These are phyloP conservation scores for Sporothrix dimorphospora DNA, from an alignment of 2,329 filamentous ascomycete species.

Conservation along the genomic window DNA sequence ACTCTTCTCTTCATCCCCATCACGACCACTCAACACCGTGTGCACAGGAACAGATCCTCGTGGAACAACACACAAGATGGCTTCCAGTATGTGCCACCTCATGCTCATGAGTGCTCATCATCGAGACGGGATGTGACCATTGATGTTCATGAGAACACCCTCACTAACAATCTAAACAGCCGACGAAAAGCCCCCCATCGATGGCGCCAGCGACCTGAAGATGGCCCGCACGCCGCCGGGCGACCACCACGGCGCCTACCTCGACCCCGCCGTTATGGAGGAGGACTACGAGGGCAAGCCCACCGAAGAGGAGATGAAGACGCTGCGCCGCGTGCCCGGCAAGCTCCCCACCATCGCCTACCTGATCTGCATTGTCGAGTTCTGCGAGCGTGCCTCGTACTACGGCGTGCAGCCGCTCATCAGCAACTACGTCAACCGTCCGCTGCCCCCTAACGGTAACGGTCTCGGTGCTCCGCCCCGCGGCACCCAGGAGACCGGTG, in stretches of 20 bases:
- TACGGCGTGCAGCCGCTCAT: constrained; percentile 72
- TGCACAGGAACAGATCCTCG: constrained; percentile 15
- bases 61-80: constrained; percentile 27
- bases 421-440: constrained; percentile 66
- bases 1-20: constrained; percentile 19
- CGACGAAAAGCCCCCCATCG: constrained; percentile 24
- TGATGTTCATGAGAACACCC: too few species aligned
- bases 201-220: constrained; percentile 21
- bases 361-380: constrained; percentile 71
- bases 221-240: constrained; percentile 26
- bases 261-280: constrained; percentile 30
- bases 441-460: constrained; percentile 57
- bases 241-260: constrained; percentile 27
- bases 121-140: too few species aligned
- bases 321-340: constrained; percentile 66
- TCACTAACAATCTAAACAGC: constrained; percentile 19
- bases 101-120: neutral
- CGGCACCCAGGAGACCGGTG: constrained; percentile 53
- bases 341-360: constrained; percentile 68
- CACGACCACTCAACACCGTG: neutral
- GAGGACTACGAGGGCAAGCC: constrained; percentile 50
- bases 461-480: constrained; percentile 49
- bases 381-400: constrained; percentile 78
- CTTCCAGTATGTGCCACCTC: constrained; percentile 19
- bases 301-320: constrained; percentile 63